Evolutionary conservation across 441 rosid species (phyloP).

Genomic region (Populus hybrid): DNA sequence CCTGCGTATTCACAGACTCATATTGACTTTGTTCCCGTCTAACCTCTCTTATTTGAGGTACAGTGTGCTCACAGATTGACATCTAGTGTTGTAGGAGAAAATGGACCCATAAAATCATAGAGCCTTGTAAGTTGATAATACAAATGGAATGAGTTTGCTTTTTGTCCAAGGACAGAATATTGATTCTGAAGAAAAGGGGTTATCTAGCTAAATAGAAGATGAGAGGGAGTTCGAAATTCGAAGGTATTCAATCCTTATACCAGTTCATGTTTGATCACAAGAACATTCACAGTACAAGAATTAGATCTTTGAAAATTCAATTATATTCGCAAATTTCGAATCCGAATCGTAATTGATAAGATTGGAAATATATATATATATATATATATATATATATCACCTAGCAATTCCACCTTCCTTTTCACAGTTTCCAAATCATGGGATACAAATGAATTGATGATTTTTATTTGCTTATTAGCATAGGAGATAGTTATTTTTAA

Average conservation of each 20-base stretch:
- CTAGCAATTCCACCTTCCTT: not conserved
- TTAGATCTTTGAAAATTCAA: too few species aligned
- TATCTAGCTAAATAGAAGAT: not conserved
- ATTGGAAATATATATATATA: too few species aligned
- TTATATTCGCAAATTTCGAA: too few species aligned
- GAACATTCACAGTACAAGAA: too few species aligned
- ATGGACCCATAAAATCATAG: not conserved
- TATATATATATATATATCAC: too few species aligned
- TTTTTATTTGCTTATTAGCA: not conserved
- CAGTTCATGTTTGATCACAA: too few species aligned
- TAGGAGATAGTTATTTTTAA: too few species aligned
- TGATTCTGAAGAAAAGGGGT: not conserved
- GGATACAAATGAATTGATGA: not conserved
- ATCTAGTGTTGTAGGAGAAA: not conserved
- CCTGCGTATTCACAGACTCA: constrained; percentile 20
- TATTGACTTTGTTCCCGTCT: constrained; percentile 25
- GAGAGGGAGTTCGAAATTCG: not conserved
- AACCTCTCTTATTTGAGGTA: not conserved
- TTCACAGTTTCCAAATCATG: not conserved
- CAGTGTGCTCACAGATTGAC: constrained; percentile 8
- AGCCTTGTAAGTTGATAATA: not conserved
- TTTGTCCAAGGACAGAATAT: not conserved
- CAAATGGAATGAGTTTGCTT: not conserved
- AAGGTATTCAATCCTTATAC: not conserved
- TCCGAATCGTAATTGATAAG: too few species aligned